phyloP scores from a whole-genome alignment of 2,329 filamentous ascomycete species.

The Albophoma yamanashiensis region DNA sequence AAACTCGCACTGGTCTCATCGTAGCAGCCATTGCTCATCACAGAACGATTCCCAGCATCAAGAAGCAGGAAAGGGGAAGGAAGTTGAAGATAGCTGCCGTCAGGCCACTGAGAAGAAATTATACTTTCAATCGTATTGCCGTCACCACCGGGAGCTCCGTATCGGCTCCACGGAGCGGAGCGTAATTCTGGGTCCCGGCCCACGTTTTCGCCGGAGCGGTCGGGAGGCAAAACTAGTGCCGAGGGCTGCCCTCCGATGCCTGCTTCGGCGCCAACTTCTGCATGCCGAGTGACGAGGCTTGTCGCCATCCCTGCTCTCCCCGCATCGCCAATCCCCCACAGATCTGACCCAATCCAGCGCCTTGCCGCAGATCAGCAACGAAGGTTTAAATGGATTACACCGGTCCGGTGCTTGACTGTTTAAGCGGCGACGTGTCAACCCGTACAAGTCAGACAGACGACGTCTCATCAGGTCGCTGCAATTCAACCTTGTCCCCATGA shows the following conservation, averaged over 20 bases:
- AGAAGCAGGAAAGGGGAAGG: neutral
- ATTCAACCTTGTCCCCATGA: neutral
- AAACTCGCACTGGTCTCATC: neutral
- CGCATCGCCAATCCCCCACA: neutral
- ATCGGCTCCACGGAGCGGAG: neutral
- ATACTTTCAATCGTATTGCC: neutral
- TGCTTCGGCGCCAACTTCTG: neutral
- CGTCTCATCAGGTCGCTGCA: neutral
- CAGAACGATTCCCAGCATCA: neutral
- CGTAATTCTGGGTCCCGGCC: neutral
- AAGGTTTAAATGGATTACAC: neutral
- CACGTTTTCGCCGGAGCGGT: neutral
- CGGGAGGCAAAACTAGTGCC: neutral
- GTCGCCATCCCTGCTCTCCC: neutral
- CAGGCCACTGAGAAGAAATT: neutral
- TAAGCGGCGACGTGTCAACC: neutral
- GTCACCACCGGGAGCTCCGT: neutral
- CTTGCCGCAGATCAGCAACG: neutral
- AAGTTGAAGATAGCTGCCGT: neutral
- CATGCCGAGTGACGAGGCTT: neutral
- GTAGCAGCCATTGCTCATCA: neutral
- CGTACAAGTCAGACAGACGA: neutral
- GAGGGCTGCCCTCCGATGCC: neutral
- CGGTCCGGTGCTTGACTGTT: neutral
- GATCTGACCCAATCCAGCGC: neutral